Percentiles rank a stretch among this genome's conserved stretches.
Conservation (phyloP, 2,329 filamentous ascomycete species). For the Aspergillus eucalypticola region DNA sequence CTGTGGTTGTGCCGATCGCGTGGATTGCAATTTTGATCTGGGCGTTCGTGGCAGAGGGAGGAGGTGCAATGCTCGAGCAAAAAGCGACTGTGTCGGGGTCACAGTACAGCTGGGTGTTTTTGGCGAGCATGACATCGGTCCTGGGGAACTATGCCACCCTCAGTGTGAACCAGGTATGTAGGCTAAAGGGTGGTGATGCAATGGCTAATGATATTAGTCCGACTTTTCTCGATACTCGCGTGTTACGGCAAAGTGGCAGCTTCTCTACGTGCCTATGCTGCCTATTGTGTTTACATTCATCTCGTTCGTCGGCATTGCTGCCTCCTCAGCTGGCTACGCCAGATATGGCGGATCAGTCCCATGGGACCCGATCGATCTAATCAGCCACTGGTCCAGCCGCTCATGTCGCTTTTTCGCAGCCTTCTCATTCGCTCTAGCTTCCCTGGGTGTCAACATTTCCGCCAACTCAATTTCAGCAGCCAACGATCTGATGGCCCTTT, state of each 20-base stretch:
- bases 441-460: conserved; percentile 58
- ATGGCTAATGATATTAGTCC: no score
- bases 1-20: conserved; percentile 55
- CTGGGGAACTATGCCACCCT: conserved; percentile 55
- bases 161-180: conserved; percentile 55
- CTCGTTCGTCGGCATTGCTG: conserved; percentile 49
- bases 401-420: conserved; percentile 53
- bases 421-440: conserved; percentile 56
- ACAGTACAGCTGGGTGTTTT: conserved; percentile 56
- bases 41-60: conserved; percentile 59
- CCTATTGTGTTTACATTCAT: conserved; percentile 57
- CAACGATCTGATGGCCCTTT: conserved; percentile 59
- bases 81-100: conserved; percentile 50
- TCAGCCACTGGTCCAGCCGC: conserved; percentile 42
- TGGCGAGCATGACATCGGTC: conserved; percentile 52
- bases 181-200: no score
- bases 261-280: conserved; percentile 53
- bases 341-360: conserved; percentile 39
- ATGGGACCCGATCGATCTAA: conserved; percentile 48
- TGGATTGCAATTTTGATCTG: conserved; percentile 65
- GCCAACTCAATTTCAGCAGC: conserved; percentile 53
- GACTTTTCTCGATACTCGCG: conserved; percentile 59
- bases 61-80: conserved; percentile 51
- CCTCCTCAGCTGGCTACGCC: conserved; percentile 43
- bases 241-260: conserved; percentile 51